Conservation (phyloP, 495 filamentous ascomycete species). For the Lasiosphaeriaceae sp. region DNA sequence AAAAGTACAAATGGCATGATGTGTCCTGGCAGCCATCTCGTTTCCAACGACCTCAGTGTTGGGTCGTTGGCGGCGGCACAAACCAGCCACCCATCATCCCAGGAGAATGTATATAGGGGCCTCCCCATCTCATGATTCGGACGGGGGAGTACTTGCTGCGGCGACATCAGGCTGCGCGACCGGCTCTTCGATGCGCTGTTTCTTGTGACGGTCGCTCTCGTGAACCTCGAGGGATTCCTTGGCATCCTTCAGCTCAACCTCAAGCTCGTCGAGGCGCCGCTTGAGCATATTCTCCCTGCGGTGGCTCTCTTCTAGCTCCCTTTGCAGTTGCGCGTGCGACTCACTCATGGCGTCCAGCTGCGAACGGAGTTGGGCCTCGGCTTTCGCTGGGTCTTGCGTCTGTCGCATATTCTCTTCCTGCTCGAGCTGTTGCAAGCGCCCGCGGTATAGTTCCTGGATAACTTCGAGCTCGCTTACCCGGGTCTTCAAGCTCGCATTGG, state of each 20-base stretch:
- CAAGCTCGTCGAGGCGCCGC: constrained; percentile 73
- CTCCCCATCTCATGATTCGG: too few relatives aligned
- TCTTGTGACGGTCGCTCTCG: constrained; percentile 37
- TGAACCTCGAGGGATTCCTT: constrained; percentile 32
- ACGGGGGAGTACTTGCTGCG: too few relatives aligned
- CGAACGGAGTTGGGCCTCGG: constrained; percentile 34
- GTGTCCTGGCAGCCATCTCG: too few relatives aligned
- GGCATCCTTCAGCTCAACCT: constrained; percentile 49
- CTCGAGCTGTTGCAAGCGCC: constrained; percentile 84
- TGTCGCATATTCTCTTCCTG: constrained; percentile 59
- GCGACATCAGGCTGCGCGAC: constrained; percentile 2
- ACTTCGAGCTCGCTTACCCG: constrained; percentile 91
- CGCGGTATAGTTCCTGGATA: constrained; percentile 89
- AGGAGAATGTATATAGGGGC: too few relatives aligned
- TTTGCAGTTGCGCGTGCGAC: constrained; percentile 42
- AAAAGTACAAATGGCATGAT: too few relatives aligned
- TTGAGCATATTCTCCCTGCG: constrained; percentile 80
- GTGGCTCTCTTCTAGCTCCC: constrained; percentile 69
- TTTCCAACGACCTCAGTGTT: too few relatives aligned
- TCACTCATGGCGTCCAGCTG: constrained; percentile 44
- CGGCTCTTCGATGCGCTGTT: constrained; percentile 30
- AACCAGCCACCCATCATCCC: too few relatives aligned
- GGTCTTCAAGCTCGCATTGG: constrained; percentile 80
- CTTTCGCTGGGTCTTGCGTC: constrained; percentile 55
- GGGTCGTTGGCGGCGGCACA: too few relatives aligned